These are phyloP conservation scores for Coemansia biformis DNA, from an alignment of 192 early-diverging fungal species.

Conservation along the genomic window DNA sequence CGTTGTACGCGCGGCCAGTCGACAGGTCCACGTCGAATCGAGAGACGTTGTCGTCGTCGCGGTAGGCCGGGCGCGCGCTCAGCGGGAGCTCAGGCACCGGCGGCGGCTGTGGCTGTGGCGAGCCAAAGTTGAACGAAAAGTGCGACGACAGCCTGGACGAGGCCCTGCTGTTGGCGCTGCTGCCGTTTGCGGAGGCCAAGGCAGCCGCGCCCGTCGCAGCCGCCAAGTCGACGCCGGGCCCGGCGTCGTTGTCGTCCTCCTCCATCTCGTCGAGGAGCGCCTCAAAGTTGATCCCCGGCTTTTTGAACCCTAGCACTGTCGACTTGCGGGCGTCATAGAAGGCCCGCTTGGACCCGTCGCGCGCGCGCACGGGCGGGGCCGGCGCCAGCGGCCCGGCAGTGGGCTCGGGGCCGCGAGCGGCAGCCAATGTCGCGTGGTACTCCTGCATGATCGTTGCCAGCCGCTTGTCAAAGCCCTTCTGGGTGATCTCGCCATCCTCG, in stretches of 20 bases:
- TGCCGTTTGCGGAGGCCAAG: not conserved
- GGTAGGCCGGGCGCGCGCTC: conserved; percentile 7
- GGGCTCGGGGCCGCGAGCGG: not conserved
- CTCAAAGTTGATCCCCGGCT: conserved; percentile 48
- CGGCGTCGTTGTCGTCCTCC: conserved; percentile 20
- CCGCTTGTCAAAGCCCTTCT: conserved; percentile 70
- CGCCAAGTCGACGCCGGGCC: too few relatives aligned
- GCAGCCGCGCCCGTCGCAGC: too few relatives aligned
- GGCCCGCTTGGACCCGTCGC: conserved; percentile 9
- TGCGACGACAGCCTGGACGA: conserved; percentile 7
- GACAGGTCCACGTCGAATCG: conserved; percentile 26
- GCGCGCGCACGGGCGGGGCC: not conserved
- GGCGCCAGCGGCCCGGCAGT: not conserved
- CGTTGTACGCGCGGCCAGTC: conserved; percentile 35
- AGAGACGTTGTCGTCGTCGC: not conserved
- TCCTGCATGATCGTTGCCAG: conserved; percentile 52
- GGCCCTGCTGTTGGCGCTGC: conserved; percentile 1
- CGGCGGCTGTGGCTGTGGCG: conserved; percentile 17
- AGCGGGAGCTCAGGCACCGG: conserved; percentile 21
- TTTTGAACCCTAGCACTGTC: conserved; percentile 30
- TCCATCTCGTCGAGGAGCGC: conserved; percentile 35
- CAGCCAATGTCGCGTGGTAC: conserved; percentile 35
- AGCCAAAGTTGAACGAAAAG: conserved; percentile 18
- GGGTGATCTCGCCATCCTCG: conserved; percentile 65
- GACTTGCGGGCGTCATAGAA: conserved; percentile 40